phyloP scores from a whole-genome alignment of 495 filamentous ascomycete genomes.

The Penicillium paxilli region DNA sequence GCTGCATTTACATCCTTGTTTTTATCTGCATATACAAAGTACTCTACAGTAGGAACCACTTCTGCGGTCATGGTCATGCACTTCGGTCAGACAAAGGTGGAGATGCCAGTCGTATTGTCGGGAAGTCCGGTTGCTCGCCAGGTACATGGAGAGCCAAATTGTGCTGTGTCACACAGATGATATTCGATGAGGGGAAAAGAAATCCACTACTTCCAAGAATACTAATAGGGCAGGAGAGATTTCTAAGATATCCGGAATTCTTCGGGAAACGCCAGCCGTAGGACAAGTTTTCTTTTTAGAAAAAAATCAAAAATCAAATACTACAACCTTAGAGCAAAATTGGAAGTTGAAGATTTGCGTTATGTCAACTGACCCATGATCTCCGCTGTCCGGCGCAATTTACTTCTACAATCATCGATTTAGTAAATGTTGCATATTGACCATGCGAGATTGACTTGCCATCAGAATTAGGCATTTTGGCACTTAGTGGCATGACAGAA shows the following conservation, averaged over 20 bases:
- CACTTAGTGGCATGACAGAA: neutral
- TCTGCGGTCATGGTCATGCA: neutral
- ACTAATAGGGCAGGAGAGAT: no score
- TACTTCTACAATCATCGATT: neutral
- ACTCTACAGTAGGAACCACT: neutral
- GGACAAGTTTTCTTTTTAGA: no score
- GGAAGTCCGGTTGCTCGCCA: neutral
- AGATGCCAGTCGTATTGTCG: neutral
- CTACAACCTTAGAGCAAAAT: no score
- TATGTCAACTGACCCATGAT: neutral
- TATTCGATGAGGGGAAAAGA: neutral
- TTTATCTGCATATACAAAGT: neutral
- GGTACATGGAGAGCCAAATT: neutral
- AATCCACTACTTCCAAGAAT: no score
- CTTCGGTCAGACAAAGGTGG: neutral
- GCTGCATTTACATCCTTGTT: neutral
- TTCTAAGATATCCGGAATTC: no score
- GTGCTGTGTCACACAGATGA: conserved; percentile 2
- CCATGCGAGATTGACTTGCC: conserved; percentile 3
- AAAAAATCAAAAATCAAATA: no score
- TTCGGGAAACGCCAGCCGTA: no score
- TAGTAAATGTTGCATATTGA: neutral
- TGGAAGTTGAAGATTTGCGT: neutral
- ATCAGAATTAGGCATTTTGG: conserved; percentile 5
- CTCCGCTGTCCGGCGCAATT: neutral